These are phyloP conservation scores for Fusarium poae DNA, from an alignment of 2,329 filamentous ascomycete genomes.

Conservation along the genomic window DNA sequence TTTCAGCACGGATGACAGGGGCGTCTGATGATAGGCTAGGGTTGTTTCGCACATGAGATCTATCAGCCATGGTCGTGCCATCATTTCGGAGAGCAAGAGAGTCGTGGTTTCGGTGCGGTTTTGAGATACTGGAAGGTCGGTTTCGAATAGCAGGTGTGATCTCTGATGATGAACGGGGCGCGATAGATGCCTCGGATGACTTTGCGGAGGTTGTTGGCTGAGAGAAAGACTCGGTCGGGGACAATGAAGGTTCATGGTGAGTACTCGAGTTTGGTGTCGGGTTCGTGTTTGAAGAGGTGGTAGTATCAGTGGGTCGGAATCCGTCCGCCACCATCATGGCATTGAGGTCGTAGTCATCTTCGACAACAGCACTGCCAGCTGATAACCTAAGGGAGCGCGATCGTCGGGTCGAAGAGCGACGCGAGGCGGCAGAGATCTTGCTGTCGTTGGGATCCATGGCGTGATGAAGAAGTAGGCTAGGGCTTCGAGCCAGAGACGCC, in stretches of 20 bases:
- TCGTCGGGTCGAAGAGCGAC: conserved; percentile 58
- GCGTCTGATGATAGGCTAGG: conserved; percentile 55
- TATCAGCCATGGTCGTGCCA: conserved; percentile 50
- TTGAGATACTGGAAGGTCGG: conserved; percentile 68
- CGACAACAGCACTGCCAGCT: conserved; percentile 45
- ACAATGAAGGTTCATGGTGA: conserved; percentile 19
- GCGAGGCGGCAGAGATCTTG: conserved; percentile 57
- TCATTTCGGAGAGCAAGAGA: conserved; percentile 67
- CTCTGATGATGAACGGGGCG: conserved; percentile 39
- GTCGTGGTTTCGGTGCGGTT: conserved; percentile 63
- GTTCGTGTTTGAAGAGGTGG: conserved; percentile 12
- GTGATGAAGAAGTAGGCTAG: conserved; percentile 36
- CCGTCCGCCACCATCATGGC: conserved; percentile 67
- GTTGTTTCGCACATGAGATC: conserved; percentile 33
- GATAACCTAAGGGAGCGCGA: conserved; percentile 60
- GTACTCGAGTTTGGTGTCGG: conserved; percentile 44
- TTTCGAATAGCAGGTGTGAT: conserved; percentile 43
- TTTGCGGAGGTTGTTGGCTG: conserved; percentile 18
- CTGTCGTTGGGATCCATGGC: conserved; percentile 59
- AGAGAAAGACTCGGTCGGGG: conserved; percentile 35
- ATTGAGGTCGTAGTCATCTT: conserved; percentile 64
- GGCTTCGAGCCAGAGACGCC: conserved; percentile 46
- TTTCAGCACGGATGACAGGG: conserved; percentile 63
- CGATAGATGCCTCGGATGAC: conserved; percentile 24
- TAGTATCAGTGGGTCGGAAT: conserved; percentile 58